A percentile compares a stretch with the other conserved stretches of the same genome.
phyloP scores from a whole-genome alignment of 352 stramenopile species.

The Globisporangium barbulae region DNA sequence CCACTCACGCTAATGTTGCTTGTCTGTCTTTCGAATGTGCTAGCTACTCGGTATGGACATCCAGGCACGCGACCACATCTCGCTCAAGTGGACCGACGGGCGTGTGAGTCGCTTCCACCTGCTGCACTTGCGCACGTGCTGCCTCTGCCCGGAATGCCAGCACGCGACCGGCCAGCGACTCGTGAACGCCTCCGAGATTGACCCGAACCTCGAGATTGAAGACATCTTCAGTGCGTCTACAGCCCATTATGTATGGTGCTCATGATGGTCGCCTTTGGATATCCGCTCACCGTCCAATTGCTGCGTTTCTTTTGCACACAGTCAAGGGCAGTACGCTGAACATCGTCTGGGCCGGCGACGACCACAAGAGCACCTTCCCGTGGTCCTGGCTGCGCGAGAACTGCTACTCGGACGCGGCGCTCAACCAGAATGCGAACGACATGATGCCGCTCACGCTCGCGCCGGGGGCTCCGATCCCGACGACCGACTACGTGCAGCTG shows the following conservation, averaged over 20 bases:
- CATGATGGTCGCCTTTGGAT: background rate
- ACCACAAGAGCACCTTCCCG: conserved; percentile 66
- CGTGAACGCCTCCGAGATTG: conserved; percentile 69
- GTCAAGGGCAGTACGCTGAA: conserved; percentile 69
- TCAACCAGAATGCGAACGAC: conserved; percentile 44
- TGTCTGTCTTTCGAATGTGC: background rate
- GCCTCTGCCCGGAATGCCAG: conserved; percentile 60
- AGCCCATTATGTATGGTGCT: background rate
- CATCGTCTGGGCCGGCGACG: conserved; percentile 61
- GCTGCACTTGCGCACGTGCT: conserved; percentile 78
- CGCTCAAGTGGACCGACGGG: conserved; percentile 75
- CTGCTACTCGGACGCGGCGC: conserved; percentile 58
- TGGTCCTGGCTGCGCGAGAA: conserved; percentile 74
- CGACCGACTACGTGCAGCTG: conserved; percentile 58
- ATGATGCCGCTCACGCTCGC: conserved; percentile 46
- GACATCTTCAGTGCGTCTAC: conserved; percentile 60
- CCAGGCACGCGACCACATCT: conserved; percentile 67
- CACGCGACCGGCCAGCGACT: conserved; percentile 78
- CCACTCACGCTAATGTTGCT: background rate
- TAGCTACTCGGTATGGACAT: conserved; percentile 72
- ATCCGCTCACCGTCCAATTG: background rate
- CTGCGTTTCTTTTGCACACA: conserved; percentile 16
- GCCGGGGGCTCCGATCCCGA: conserved; percentile 47
- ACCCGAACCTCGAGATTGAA: conserved; percentile 54
- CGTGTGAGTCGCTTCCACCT: conserved; percentile 68